Conservation (phyloP, 78 protist species). For the Planoprotostelium fungivorum region DNA sequence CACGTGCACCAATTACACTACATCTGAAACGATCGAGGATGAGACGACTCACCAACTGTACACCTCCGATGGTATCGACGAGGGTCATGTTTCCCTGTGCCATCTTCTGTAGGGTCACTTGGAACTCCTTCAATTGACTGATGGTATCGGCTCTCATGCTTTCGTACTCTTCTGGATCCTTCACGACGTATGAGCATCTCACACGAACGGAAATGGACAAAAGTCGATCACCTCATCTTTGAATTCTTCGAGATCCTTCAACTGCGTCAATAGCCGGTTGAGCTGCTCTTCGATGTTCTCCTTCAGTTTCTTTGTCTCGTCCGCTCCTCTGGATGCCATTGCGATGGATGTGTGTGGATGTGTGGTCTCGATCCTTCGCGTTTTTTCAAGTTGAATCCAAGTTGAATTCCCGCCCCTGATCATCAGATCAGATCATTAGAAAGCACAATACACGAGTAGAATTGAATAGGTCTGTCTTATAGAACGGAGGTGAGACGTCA, state of each 20-base stretch:
- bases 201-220: not conserved
- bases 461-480: too few species aligned
- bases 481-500: too few species aligned
- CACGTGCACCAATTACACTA: not conserved
- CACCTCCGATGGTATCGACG: constrained; percentile 62
- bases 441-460: too few species aligned
- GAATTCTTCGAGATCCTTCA: constrained; percentile 59
- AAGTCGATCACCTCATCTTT: constrained; percentile 19
- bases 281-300: constrained; percentile 59
- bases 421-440: too few species aligned
- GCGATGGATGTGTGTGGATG: too few species aligned
- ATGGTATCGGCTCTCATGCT: constrained; percentile 64
- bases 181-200: not conserved
- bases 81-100: constrained; percentile 75
- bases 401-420: too few species aligned
- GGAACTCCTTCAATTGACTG: constrained; percentile 74
- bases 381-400: too few species aligned
- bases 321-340: constrained; percentile 61
- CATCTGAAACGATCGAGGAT: not conserved
- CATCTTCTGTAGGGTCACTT: constrained; percentile 51
- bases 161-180: constrained; percentile 63
- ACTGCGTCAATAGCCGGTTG: constrained; percentile 52
- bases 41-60: constrained; percentile 27
- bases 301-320: constrained; percentile 45
- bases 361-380: too few species aligned